A percentile compares a stretch with the other conserved stretches of the same genome.
These are phyloP conservation scores for Arthroderma uncinatum DNA, from an alignment of 2,329 filamentous ascomycete species.

Conservation along the genomic window DNA sequence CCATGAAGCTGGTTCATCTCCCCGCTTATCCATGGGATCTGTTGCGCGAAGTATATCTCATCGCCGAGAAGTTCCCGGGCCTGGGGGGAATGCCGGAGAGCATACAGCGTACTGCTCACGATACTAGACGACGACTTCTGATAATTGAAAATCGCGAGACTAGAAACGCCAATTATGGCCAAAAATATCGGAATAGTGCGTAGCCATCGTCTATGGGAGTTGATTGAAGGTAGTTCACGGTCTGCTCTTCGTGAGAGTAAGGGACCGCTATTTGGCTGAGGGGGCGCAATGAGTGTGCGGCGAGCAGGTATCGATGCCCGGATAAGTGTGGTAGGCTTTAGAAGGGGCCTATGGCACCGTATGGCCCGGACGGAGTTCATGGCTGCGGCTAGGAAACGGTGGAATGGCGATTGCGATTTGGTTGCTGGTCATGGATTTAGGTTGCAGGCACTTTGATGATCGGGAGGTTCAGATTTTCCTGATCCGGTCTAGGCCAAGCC, in stretches of 20 bases:
- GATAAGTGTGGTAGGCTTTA: constrained; percentile 13
- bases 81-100: constrained; percentile 64
- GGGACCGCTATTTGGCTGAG: constrained; percentile 40
- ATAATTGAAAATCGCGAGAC: constrained; percentile 96
- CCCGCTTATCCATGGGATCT: constrained; percentile 73
- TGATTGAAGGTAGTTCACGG: constrained; percentile 40
- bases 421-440: not conserved
- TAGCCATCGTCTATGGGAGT: constrained; percentile 49
- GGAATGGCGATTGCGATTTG: not conserved
- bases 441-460: not conserved
- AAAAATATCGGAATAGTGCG: constrained; percentile 73
- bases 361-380: constrained; percentile 13
- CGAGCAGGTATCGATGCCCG: constrained; percentile 15
- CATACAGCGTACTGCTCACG: constrained; percentile 82
- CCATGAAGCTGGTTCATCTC: constrained; percentile 92
- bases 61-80: constrained; percentile 75
- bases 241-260: constrained; percentile 43
- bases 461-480: too few species aligned
- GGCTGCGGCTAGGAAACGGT: not conserved
- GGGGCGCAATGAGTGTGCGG: constrained; percentile 41
- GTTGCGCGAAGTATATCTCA: constrained; percentile 67
- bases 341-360: constrained; percentile 11
- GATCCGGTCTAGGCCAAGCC: too few species aligned
- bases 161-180: constrained; percentile 56
- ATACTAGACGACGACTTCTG: constrained; percentile 83